Evolutionary conservation across 2,329 filamentous ascomycete species (phyloP), one percentile per base, ranked within the genome.

Genomic region (Herpotrichia juniperi): DNA sequence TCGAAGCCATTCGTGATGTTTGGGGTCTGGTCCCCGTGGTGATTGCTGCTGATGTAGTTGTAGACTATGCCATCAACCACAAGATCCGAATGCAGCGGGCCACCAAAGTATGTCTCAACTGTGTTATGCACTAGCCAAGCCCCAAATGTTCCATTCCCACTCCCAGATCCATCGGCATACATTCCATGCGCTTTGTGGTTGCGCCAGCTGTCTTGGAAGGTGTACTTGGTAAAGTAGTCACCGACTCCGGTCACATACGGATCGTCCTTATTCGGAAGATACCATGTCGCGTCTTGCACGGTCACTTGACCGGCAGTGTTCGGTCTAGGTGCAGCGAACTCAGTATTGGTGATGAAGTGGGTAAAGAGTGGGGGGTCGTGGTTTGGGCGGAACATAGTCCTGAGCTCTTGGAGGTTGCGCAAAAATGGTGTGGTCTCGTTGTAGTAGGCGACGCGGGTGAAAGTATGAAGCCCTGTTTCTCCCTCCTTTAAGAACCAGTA

Each of bases 221-320:
- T 87, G 60, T 87, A 87, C 64, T 88, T 88, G 21, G 85, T 87
- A 61, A 87, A 88, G 67, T 86, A 87, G 40, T 86, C 81, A 1
- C 81, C 76, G 50, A 82, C 78, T 40, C 83, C 73, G 30, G 78
- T 67, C 0, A 84, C 81, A 59, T 87, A 87, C 0, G 80, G 74
- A 61, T 85, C 81, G 14, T 80, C 63, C 0, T 79, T 78, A 0
- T 81, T 81, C 21, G 81, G 80, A 12, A 87, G 65, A 42, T 83
- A 81, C 83, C 83, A 87, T 0, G 85, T 86, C 4, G 85, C 84
- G 67, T 88, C 85, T 63, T 87, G 85, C 3, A 87, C 84, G 43
- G 81, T 67, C 3, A 74, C 72, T 0, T 71, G 63, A 12, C 73
- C 73, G 1, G 76, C 76, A 1, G 78, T 74, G 11, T 71, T 37